These are phyloP conservation scores for Schizothecium vesticola DNA, from an alignment of 495 filamentous ascomycete species.

Conservation along the genomic window DNA sequence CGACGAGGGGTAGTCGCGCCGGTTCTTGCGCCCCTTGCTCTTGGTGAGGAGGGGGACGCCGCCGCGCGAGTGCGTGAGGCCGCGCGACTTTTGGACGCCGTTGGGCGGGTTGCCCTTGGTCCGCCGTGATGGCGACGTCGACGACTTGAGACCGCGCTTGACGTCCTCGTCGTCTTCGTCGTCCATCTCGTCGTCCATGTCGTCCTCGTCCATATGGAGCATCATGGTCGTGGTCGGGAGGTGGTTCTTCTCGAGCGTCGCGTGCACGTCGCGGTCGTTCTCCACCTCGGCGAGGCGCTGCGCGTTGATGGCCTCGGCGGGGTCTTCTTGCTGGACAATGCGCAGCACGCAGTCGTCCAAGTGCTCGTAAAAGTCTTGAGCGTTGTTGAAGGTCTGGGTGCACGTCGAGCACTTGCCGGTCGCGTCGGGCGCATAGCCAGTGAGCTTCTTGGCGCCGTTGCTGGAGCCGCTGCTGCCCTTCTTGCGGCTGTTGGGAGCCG, in stretches of 20 bases:
- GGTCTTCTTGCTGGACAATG: slow-evolving; percentile 96
- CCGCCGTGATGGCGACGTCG: slow-evolving; percentile 28
- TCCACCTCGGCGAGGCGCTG: slow-evolving; percentile 75
- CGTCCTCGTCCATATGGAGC: slow-evolving; percentile 60
- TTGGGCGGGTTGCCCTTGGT: slow-evolving; percentile 43
- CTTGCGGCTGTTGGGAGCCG: slow-evolving; percentile 91
- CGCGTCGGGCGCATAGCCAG: slow-evolving; percentile 62
- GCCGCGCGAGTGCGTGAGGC: slow-evolving; percentile 57
- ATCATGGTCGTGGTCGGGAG: slow-evolving; percentile 53
- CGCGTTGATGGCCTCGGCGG: slow-evolving; percentile 93
- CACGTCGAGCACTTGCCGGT: slow-evolving; percentile 97
- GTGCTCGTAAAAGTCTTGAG: slow-evolving; percentile 99
- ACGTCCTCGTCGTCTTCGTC: slow-evolving; percentile 36
- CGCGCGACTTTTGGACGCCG: slow-evolving; percentile 50
- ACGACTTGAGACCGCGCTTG: slow-evolving; percentile 26
- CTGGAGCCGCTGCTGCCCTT: slow-evolving; percentile 45
- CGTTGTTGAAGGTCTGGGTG: slow-evolving; percentile 81
- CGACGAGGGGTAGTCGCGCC: slow-evolving; percentile 83
- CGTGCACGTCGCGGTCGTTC: slow-evolving; percentile 72
- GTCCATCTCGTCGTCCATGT: slow-evolving; percentile 43
- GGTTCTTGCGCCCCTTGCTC: slow-evolving; percentile 65
- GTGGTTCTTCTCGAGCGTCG: slow-evolving; percentile 77
- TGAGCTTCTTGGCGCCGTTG: slow-evolving; percentile 48
- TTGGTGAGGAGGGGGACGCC: slow-evolving; percentile 57
- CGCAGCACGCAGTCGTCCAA: slow-evolving; percentile 96